A percentile compares a stretch with the other conserved stretches of the same genome.
phyloP scores from a whole-genome alignment of 257 asterid genomes.

The Coffea canephora region DNA sequence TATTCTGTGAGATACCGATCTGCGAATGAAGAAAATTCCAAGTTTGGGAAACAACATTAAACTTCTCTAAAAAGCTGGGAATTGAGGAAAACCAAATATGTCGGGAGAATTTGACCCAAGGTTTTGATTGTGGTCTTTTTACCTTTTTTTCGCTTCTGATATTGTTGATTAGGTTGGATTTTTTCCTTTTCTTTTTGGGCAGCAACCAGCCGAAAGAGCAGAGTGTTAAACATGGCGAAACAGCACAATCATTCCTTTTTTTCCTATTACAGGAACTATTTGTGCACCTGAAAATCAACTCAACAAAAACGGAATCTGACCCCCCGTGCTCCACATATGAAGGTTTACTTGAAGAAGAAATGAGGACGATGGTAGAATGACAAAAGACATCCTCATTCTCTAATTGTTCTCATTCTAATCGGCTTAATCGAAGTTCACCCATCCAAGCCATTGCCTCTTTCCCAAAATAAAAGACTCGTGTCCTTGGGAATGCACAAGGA shows the following conservation, averaged over 20 bases:
- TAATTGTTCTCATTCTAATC: neutral
- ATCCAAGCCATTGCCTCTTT: neutral
- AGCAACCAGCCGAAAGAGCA: neutral
- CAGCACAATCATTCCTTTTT: neutral
- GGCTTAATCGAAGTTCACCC: neutral
- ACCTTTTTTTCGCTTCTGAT: neutral
- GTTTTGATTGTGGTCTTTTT: neutral
- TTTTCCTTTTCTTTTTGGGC: neutral
- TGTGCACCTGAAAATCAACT: neutral
- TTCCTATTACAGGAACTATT: neutral
- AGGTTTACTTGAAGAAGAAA: neutral
- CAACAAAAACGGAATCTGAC: neutral
- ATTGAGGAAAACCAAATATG: neutral
- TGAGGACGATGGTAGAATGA: neutral
- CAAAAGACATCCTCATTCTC: neutral
- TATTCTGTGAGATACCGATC: neutral
- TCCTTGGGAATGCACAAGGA: neutral
- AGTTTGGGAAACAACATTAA: neutral
- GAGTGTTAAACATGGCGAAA: neutral
- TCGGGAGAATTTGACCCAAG: neutral
- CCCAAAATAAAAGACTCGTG: neutral
- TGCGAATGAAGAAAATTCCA: no score
- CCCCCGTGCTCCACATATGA: no score
- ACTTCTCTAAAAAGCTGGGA: neutral
- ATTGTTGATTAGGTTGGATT: neutral